Conservation (phyloP, 768 basidiomycete species). For the Dioszegia crocea region DNA sequence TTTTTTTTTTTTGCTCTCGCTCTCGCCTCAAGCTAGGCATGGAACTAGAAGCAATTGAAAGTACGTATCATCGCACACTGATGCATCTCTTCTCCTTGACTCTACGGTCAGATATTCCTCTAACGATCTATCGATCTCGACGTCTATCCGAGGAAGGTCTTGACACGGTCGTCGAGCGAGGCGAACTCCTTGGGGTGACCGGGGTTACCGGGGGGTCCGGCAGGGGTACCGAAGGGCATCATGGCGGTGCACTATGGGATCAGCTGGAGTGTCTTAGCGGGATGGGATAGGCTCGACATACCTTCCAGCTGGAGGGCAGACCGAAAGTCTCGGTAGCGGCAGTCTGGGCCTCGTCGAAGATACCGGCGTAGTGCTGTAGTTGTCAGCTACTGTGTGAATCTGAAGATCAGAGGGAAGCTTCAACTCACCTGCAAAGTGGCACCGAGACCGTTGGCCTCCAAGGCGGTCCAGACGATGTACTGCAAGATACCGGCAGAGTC, state of each 20-base stretch:
- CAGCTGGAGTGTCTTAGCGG: not conserved
- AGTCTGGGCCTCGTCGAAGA: conserved; percentile 13
- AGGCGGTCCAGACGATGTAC: conserved; percentile 48
- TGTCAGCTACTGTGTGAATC: not conserved
- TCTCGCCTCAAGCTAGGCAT: too few relatives aligned
- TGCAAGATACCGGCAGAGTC: conserved; percentile 48
- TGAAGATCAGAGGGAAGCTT: not conserved
- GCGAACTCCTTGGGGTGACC: conserved; percentile 38
- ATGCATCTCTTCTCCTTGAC: too few relatives aligned
- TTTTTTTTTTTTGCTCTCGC: too few relatives aligned
- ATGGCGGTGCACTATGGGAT: conserved; percentile 30
- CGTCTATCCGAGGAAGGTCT: conserved; percentile 32
- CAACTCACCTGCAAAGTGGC: conserved; percentile 35
- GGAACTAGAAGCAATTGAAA: too few relatives aligned
- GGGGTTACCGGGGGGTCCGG: conserved; percentile 23
- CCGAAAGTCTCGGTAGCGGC: conserved; percentile 16
- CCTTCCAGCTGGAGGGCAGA: conserved; percentile 29
- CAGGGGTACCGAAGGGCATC: conserved; percentile 49
- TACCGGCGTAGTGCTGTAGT: conserved; percentile 22
- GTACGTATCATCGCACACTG: too few relatives aligned
- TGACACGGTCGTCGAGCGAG: conserved; percentile 47
- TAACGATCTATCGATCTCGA: not conserved
- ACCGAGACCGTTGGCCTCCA: conserved; percentile 49
- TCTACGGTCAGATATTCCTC: not conserved
- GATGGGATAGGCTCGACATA: conserved; percentile 12